Evolutionary conservation across 805 yeast species (phyloP).

Genomic region (Blastobotrys chiropterorum): DNA sequence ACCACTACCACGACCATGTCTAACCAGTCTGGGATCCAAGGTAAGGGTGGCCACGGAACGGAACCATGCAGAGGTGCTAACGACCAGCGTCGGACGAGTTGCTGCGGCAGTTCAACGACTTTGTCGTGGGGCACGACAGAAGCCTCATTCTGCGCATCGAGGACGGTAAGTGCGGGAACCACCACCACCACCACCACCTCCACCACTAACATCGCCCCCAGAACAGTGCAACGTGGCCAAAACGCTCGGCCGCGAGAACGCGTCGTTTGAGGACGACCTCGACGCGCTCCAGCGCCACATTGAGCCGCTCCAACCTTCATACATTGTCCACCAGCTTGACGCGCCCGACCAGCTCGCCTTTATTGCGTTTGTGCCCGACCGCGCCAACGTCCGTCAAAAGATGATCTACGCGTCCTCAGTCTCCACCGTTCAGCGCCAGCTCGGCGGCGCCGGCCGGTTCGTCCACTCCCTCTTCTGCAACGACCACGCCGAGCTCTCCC

Average conservation of each 20-base stretch:
- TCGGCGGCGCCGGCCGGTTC: constrained; percentile 56
- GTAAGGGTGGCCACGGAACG: constrained; percentile 22
- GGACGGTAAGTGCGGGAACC: constrained; percentile 21
- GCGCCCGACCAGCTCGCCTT: constrained; percentile 41
- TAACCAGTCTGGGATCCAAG: constrained; percentile 55
- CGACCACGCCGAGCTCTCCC: constrained; percentile 47
- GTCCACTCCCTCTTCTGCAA: constrained; percentile 49
- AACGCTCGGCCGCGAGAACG: constrained; percentile 25
- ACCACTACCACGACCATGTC: constrained; percentile 40
- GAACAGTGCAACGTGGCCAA: constrained; percentile 14
- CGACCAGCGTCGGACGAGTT: constrained; percentile 39
- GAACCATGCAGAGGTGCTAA: constrained; percentile 17
- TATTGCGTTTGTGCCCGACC: constrained; percentile 81
- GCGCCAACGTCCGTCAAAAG: constrained; percentile 71
- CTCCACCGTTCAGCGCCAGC: constrained; percentile 62
- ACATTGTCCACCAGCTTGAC: constrained; percentile 39
- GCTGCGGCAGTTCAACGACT: constrained; percentile 39
- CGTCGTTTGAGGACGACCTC: constrained; percentile 34
- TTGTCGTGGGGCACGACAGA: constrained; percentile 31
- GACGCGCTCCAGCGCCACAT: constrained; percentile 29
- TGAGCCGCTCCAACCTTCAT: constrained; percentile 40
- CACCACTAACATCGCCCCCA: background rate
- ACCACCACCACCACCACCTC: background rate
- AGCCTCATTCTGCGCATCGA: constrained; percentile 36
- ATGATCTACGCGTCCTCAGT: constrained; percentile 94